Conservation (phyloP, 441 rosid species). For the Francoa sonchifolia region DNA sequence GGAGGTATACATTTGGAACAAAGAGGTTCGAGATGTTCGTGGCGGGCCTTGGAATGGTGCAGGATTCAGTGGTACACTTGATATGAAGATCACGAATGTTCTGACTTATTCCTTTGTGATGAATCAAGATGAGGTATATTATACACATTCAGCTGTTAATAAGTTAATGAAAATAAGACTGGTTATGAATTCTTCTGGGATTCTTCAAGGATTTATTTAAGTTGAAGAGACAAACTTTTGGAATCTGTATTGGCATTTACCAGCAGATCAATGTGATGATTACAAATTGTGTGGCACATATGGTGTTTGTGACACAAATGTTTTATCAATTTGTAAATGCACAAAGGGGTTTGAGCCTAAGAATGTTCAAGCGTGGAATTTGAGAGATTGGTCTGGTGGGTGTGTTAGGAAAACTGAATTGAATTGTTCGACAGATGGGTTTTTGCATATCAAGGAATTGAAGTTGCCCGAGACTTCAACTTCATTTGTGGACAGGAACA, state of each 20-base stretch:
- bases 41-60: slow-evolving; percentile 7
- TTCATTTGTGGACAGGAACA: slow-evolving; percentile 28
- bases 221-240: not conserved
- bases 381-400: slow-evolving; percentile 30
- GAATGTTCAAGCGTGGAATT: slow-evolving; percentile 43
- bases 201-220: not conserved
- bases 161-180: not conserved
- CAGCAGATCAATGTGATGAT: not conserved
- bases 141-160: not conserved
- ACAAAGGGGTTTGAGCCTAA: slow-evolving; percentile 19
- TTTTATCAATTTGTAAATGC: not conserved
- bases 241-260: not conserved
- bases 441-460: slow-evolving; percentile 34
- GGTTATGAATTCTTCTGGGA: too few relatives aligned
- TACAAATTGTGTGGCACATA: not conserved
- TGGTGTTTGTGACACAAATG: too few relatives aligned
- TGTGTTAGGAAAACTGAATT: slow-evolving; percentile 40
- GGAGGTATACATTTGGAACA: not conserved
- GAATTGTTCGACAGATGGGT: slow-evolving; percentile 38
- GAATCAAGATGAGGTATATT: not conserved
- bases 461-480: slow-evolving; percentile 52
- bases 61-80: not conserved
- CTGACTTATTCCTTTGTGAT: not conserved
- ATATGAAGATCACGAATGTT: not conserved
- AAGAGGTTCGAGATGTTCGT: not conserved